Conservation (phyloP, 192 early-diverging fungal species). For the Umbelopsis sp. region DNA sequence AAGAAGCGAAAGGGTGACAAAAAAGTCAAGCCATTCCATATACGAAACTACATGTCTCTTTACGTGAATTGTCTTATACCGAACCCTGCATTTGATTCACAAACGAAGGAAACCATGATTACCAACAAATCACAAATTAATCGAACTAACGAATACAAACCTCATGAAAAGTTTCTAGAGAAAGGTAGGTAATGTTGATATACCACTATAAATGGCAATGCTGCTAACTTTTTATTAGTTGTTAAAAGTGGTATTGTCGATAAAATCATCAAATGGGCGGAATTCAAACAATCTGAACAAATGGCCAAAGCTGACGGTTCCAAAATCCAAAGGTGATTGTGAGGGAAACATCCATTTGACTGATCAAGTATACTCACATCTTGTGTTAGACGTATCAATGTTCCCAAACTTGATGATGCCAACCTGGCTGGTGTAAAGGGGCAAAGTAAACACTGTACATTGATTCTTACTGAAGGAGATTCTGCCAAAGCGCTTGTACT, state of each 20-base stretch:
- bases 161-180: conserved; percentile 81
- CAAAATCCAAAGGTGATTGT: conserved; percentile 42
- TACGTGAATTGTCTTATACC: conserved; percentile 95
- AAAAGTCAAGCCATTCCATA: conserved; percentile 78
- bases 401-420: conserved; percentile 94
- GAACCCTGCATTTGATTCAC: conserved; percentile 95
- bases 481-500: conserved; percentile 92
- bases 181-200: conserved; percentile 47
- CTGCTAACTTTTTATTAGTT: conserved; percentile 48
- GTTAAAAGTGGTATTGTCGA: conserved; percentile 85
- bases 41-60: conserved; percentile 89
- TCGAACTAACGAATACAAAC: conserved; percentile 63
- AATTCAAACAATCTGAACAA: conserved; percentile 72
- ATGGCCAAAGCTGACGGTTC: conserved; percentile 84
- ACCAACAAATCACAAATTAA: conserved; percentile 75
- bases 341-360: background rate
- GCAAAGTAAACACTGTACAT: conserved; percentile 77
- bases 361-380: background rate
- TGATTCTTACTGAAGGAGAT: conserved; percentile 98
- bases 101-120: conserved; percentile 97
- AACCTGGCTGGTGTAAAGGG: conserved; percentile 80
- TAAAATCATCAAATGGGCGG: conserved; percentile 65
- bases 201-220: background rate
- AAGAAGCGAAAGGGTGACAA: conserved; percentile 73
- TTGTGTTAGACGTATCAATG: conserved; percentile 53